phyloP scores from a whole-genome alignment of 2,329 filamentous ascomycete genomes.

The Hypoxylon sp. region DNA sequence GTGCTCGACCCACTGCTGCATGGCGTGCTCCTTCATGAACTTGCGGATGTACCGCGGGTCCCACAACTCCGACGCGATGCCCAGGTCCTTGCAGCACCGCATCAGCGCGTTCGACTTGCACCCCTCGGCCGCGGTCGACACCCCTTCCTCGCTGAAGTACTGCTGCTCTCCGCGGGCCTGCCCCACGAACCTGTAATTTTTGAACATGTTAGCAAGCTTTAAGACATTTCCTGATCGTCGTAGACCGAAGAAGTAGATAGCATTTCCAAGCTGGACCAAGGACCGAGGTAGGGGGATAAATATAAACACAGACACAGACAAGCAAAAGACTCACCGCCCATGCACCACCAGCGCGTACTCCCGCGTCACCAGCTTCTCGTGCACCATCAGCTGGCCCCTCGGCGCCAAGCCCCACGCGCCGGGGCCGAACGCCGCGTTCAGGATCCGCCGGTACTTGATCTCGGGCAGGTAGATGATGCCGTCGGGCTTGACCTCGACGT shows the following conservation, averaged over 20 bases:
- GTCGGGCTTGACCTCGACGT: constrained; percentile 98
- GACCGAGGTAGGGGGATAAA: no score
- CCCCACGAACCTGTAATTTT: constrained; percentile 77
- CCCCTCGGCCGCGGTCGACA: constrained; percentile 94
- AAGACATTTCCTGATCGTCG: neutral
- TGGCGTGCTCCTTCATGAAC: constrained; percentile 79
- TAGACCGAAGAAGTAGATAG: neutral
- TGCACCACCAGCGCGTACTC: constrained; percentile 93
- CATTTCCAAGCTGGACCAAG: neutral
- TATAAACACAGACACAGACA: no score
- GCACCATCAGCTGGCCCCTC: constrained; percentile 84
- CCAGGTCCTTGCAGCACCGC: constrained; percentile 98
- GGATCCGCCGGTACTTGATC: constrained; percentile 94
- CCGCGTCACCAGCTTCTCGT: constrained; percentile 82
- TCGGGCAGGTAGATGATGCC: constrained; percentile 96
- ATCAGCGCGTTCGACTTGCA: constrained; percentile 98
- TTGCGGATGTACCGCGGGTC: constrained; percentile 89
- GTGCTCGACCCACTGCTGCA: constrained; percentile 93
- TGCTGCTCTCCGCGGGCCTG: constrained; percentile 94
- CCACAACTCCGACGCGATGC: constrained; percentile 95
- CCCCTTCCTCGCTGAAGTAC: constrained; percentile 89
- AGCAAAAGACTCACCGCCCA: constrained; percentile 73
- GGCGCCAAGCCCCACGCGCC: constrained; percentile 96
- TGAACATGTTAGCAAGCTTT: neutral
- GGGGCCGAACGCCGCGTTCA: constrained; percentile 92